Conservation (phyloP, 768 basidiomycete species). For the Strobilomyces confusus region DNA sequence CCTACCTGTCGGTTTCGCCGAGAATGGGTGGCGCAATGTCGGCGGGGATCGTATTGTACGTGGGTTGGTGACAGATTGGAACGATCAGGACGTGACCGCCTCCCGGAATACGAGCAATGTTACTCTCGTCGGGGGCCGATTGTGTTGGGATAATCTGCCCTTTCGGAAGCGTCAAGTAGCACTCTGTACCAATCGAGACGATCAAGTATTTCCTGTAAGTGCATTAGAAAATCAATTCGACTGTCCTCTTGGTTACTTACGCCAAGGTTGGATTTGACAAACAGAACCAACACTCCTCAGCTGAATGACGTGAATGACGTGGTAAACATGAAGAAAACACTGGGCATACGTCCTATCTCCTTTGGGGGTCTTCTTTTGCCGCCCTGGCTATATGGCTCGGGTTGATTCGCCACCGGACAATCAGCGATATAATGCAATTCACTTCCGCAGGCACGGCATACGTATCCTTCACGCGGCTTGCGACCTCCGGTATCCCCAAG, state of each 20-base stretch:
- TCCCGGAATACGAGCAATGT: constrained; percentile 65
- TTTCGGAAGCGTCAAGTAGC: constrained; percentile 94
- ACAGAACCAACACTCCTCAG: constrained; percentile 98
- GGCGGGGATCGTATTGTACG: constrained; percentile 73
- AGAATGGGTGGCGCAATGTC: constrained; percentile 74
- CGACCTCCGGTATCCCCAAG: constrained; percentile 79
- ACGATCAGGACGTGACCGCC: constrained; percentile 95
- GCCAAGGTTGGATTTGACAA: constrained; percentile 89
- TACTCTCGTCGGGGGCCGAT: constrained; percentile 40
- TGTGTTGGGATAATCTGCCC: constrained; percentile 90
- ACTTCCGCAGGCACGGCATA: constrained; percentile 89
- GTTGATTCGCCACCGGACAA: constrained; percentile 68
- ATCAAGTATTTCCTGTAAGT: constrained; percentile 84
- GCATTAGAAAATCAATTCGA: constrained; percentile 1
- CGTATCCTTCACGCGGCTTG: constrained; percentile 81
- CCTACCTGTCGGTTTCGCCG: constrained; percentile 73
- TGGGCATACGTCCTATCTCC: constrained; percentile 77
- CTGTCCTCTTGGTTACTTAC: constrained; percentile 40
- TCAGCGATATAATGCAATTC: constrained; percentile 84
- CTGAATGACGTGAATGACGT: constrained; percentile 35
- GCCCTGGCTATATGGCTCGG: constrained; percentile 30
- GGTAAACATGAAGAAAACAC: background rate
- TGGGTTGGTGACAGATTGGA: constrained; percentile 91
- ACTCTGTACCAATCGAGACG: constrained; percentile 88
- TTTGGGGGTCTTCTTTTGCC: constrained; percentile 52